phyloP scores from a whole-genome alignment of 176 grass and related monocot species.

The Chrysopogon serrulatus region DNA sequence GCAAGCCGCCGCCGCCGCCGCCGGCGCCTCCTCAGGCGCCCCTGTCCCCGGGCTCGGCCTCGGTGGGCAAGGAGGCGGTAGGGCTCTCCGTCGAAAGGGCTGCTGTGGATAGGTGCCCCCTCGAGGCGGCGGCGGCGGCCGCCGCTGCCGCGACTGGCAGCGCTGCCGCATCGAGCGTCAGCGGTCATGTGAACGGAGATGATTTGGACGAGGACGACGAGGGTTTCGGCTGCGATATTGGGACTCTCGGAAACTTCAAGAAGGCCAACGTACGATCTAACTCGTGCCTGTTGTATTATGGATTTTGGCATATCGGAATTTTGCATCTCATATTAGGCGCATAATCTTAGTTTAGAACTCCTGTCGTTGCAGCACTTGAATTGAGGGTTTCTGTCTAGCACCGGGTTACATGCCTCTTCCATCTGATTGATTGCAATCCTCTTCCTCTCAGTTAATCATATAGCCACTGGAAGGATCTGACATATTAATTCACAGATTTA shows the following conservation, averaged over 20 bases:
- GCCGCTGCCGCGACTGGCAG: constrained; percentile 30
- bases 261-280: constrained; percentile 55
- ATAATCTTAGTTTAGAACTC: background rate
- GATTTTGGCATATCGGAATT: background rate
- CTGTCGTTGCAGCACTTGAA: background rate
- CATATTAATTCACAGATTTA: background rate
- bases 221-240: constrained; percentile 56
- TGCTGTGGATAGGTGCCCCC: constrained; percentile 35
- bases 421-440: background rate
- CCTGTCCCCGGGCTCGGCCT: background rate
- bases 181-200: constrained; percentile 11
- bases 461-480: background rate
- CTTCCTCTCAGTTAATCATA: background rate
- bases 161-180: constrained; percentile 29
- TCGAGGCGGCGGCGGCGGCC: constrained; percentile 36
- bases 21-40: background rate
- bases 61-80: background rate
- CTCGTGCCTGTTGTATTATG: background rate
- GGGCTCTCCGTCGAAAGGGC: constrained; percentile 24
- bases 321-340: background rate
- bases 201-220: constrained; percentile 67
- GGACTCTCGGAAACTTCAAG: constrained; percentile 51
- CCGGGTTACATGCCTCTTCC: background rate
- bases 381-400: background rate
- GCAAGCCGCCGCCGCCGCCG: background rate